Evolutionary conservation across 1,284 basidiomycete genomes (phyloP).

Genomic region (Phylloporus sp.): DNA sequence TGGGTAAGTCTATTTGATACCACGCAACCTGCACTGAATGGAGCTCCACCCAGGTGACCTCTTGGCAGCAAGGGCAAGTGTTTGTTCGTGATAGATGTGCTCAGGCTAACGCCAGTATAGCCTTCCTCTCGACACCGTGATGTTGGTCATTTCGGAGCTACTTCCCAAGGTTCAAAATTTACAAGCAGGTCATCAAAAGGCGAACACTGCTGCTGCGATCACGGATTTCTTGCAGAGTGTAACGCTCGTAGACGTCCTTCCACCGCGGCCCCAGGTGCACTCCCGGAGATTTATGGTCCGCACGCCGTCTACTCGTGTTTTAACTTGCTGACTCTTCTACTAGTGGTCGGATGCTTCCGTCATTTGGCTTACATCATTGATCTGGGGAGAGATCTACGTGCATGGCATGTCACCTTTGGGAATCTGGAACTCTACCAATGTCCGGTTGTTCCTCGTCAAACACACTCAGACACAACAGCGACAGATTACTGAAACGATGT

Average conservation of each 20-base stretch:
- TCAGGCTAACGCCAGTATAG: slow-evolving; percentile 47
- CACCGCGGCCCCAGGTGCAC: slow-evolving; percentile 67
- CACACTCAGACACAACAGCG: slow-evolving; percentile 75
- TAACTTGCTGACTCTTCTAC: slow-evolving; percentile 12
- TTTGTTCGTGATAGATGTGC: slow-evolving; percentile 6
- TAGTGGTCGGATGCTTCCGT: slow-evolving; percentile 91
- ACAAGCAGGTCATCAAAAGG: slow-evolving; percentile 70
- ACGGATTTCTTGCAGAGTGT: slow-evolving; percentile 73
- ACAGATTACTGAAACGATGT: slow-evolving; percentile 78
- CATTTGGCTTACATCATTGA: slow-evolving; percentile 88
- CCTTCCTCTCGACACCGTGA: slow-evolving; percentile 84
- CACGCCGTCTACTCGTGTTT: slow-evolving; percentile 17
- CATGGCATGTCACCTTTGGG: slow-evolving; percentile 83
- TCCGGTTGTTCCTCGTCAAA: slow-evolving; percentile 89
- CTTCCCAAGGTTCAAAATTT: slow-evolving; percentile 86
- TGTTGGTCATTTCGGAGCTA: slow-evolving; percentile 86
- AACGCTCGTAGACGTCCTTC: slow-evolving; percentile 74
- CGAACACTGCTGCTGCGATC: slow-evolving; percentile 70
- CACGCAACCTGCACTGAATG: slow-evolving; percentile 1
- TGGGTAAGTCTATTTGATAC: slow-evolving; percentile 69
- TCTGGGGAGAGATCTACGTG: slow-evolving; percentile 96
- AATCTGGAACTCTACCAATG: slow-evolving; percentile 87
- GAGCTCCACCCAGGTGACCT: slow-evolving; percentile 63
- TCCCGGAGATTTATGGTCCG: slow-evolving; percentile 79
- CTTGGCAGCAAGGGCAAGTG: slow-evolving; percentile 85